Base-by-base conservation (phyloP, 2,329 filamentous ascomycete genomes). In the Xylaria sp. region DNA sequence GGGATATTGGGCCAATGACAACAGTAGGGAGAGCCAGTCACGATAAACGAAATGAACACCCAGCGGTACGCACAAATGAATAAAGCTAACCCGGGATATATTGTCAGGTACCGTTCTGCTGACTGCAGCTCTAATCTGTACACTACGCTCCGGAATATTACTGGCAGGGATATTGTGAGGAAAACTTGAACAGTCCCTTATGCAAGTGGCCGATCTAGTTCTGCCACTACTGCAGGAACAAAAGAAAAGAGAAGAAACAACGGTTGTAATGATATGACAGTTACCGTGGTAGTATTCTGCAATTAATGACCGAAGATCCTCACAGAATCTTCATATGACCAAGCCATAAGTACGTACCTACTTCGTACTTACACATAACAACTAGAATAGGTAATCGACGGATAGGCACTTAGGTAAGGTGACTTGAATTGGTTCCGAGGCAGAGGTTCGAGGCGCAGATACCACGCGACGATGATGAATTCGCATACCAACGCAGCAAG, bases 221-320 rank as follows among this genome's bases (percentile, higher is more conserved):
- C 48, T 12, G 58, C 48, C 67, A 36, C 67, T 69, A 69, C 67
- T 69, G 67, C 67, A 69, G 67, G 67, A 59, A 69, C 67, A 36
- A 12, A 56, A 56, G 5, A 27, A 50, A 61, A 48, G 14, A 50
- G 24, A 14, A 47, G 36, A 61, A 64, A 51, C 27, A n/a, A 47
- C 34, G 21, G 4, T 45, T 7, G 39, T 47, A 7, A 6, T 47
- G n/a, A 7, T 17, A 8, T 36, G 7, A 11, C 34, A 36, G 34
- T 11, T 36, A 36, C 34, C 34, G 34, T 36, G 34, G 34, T 36
- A 36, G 34, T 19, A 47, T 47, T n/a, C 42, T 19, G 42, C n/a
- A 47, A 47, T 47, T 47, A 19, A 17, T 47, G 17, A 9, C 42
- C 42, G 42, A 19, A 61, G 45, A 50, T 60, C 57, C 50, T 60